Evolutionary conservation across 305 asterid genomes (phyloP).

Genomic region (Fraxinus nigra): DNA sequence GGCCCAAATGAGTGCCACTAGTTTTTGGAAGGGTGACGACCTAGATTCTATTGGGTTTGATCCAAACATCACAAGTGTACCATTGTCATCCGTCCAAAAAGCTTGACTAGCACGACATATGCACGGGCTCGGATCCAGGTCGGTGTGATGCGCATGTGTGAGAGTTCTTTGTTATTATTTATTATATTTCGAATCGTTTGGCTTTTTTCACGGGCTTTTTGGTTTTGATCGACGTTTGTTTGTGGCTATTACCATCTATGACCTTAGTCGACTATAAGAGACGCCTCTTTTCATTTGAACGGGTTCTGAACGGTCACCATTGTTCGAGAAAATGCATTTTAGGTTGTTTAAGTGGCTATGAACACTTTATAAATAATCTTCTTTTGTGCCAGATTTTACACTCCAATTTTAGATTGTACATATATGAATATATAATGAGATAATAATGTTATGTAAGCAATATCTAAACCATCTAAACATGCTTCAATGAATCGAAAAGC

Average conservation of each 20-base stretch:
- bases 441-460: not conserved
- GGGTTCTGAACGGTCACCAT: not conserved
- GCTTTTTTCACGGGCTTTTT: not conserved
- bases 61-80: not conserved
- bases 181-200: not conserved
- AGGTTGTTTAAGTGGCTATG: not conserved
- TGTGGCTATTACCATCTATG: not conserved
- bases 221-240: not conserved
- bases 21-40: not conserved
- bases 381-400: not conserved
- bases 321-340: not conserved
- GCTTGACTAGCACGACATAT: not conserved
- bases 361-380: not conserved
- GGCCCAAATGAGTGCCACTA: not conserved
- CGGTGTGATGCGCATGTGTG: not conserved
- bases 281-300: not conserved
- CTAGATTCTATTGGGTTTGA: not conserved
- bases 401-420: not conserved
- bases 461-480: too few species aligned
- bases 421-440: not conserved
- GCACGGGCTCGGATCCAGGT: not conserved
- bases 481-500: too few species aligned
- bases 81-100: too few species aligned
- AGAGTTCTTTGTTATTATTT: not conserved
- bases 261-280: not conserved